Evolutionary conservation across 1,284 basidiomycete genomes (phyloP).

Genomic region (Meripilus lineatus): DNA sequence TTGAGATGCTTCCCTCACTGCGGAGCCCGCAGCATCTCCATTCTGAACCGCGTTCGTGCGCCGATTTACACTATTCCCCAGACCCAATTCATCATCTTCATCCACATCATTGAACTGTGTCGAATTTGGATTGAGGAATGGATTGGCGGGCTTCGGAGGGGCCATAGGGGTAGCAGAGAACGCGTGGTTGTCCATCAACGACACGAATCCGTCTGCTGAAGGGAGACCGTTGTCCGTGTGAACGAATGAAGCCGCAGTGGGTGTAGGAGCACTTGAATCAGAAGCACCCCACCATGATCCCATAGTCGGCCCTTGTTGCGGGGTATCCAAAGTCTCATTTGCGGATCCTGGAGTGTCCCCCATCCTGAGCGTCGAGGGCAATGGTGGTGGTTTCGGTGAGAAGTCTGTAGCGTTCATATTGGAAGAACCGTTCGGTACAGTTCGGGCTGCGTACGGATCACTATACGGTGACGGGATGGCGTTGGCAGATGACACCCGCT

Average conservation of each 20-base stretch:
- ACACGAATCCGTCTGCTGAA: conserved; percentile 69
- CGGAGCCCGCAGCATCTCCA: conserved; percentile 10
- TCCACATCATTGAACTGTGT: conserved; percentile 29
- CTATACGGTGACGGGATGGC: conserved; percentile 45
- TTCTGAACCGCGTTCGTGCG: conserved; percentile 13
- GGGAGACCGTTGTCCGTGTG: conserved; percentile 38
- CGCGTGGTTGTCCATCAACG: conserved; percentile 73
- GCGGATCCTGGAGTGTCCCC: conserved; percentile 22
- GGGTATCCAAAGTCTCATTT: conserved; percentile 20
- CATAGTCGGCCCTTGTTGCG: conserved; percentile 29
- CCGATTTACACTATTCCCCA: conserved; percentile 62
- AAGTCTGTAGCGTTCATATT: conserved; percentile 14
- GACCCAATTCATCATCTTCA: conserved; percentile 83
- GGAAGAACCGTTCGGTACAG: conserved; percentile 26
- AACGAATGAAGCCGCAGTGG: conserved; percentile 62
- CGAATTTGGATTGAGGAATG: conserved; percentile 16
- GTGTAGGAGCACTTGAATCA: conserved; percentile 49
- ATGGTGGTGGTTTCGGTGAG: conserved; percentile 6
- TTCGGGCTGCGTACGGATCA: conserved; percentile 37
- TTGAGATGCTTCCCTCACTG: conserved; percentile 9
- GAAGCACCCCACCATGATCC: conserved; percentile 62
- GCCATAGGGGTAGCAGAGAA: conserved; percentile 38
- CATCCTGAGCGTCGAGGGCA: conserved; percentile 13
- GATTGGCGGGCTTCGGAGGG: conserved; percentile 12
- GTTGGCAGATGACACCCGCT: conserved; percentile 49